Base-by-base conservation (phyloP, 306 rosid species). In the Casuarina equisetifolia region DNA sequence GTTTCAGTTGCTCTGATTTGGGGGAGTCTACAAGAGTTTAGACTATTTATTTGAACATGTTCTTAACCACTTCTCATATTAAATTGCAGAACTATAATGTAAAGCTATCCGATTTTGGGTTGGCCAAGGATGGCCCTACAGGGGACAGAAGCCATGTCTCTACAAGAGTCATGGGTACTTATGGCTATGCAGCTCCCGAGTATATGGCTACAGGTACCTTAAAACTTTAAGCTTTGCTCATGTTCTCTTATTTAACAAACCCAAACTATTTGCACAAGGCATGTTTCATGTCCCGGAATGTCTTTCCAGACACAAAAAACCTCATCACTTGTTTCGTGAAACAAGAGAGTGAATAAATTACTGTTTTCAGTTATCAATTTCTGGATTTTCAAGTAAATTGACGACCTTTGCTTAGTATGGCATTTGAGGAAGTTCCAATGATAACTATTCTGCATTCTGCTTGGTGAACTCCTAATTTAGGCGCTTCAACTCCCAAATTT, bases 111-210 rank as follows among this genome's bases (percentile, higher is more conserved):
- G 99, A 96, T 82, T 96, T 96, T 69, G 99, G 99, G 54, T 88
- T 96, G 88, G 99, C 99, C 52, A 96, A 91, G 86, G 99, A 92
- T 51, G 99, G 97, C 63, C 99, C 99, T 4, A 89, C 84, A 3
- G 97, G 88, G 66, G 97, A 89, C 85, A 80, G 46, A 77, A 96
- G 99, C 81, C 85, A 96, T 72, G 99, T 96, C 85, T 92, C 99
- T 78, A 96, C 99, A 15, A 76, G 99, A 85, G 91, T 96, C 48
- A 96, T 96, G 99, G 99, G 99, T 70, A 96, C 99, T 8, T 92
- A 81, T 79, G 99, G 99, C 50, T 96, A 96, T 71, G 98, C 99
- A 9, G 99, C 99, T 44, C 99, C 99, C 1, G 99, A 96, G 81
- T 96, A 96, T 74, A 84, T 96, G 94, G 93, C 94, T 55, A 92